A percentile compares a stretch with the other conserved stretches of the same genome.
Conservation (phyloP, 345 rosid species). For the Moricandia moricandioides region DNA sequence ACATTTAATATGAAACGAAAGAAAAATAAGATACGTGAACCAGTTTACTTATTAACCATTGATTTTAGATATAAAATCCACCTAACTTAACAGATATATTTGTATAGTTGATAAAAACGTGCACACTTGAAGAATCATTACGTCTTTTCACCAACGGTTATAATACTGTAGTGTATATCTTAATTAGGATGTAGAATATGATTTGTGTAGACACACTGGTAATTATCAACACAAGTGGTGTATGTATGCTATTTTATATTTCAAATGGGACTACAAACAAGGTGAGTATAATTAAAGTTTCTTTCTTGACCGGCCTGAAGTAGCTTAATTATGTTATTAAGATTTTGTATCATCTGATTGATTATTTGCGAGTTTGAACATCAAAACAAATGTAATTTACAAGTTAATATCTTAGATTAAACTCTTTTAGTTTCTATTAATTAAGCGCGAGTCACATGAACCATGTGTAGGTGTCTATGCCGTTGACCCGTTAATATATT, state of each 20-base stretch:
- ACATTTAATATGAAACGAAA: too few species aligned
- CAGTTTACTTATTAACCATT: too few species aligned
- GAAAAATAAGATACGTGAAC: too few species aligned
- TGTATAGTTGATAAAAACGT: not conserved
- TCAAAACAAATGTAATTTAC: slow-evolving; percentile 11
- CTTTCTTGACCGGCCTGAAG: not conserved
- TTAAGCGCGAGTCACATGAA: slow-evolving; percentile 8
- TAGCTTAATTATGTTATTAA: slow-evolving; percentile 6
- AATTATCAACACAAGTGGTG: slow-evolving; percentile 6
- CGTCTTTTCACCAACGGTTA: not conserved
- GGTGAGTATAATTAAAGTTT: not conserved
- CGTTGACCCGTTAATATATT: slow-evolving; percentile 17
- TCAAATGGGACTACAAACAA: slow-evolving; percentile 13
- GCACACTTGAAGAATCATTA: not conserved
- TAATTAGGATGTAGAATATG: not conserved
- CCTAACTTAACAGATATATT: not conserved
- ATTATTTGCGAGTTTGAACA: slow-evolving; percentile 16
- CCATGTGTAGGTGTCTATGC: slow-evolving; percentile 3
- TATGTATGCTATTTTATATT: slow-evolving; percentile 3
- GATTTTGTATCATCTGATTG: slow-evolving; percentile 5
- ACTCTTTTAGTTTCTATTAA: not conserved
- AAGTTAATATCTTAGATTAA: slow-evolving; percentile 1
- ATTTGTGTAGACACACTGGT: not conserved
- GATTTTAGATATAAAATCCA: too few species aligned
- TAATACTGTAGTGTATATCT: not conserved